Percentiles rank a stretch among this genome's conserved stretches.
Evolutionary conservation across 129 eudicot genomes (phyloP).

Genomic region (Chrysanthemum makinoi): DNA sequence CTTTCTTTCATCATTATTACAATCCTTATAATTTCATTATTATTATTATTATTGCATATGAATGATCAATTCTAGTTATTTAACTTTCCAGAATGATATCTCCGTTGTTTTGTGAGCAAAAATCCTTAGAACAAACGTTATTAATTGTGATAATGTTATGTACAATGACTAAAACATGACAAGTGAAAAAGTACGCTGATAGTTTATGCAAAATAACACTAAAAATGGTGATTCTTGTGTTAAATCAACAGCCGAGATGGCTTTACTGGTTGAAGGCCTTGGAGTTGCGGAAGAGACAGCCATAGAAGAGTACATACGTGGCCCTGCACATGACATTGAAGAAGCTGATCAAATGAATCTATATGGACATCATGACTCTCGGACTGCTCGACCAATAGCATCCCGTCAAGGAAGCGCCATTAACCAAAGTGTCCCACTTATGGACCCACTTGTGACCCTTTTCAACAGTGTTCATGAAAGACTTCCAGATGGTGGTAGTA

Average conservation of each 20-base stretch:
- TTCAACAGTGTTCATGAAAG: conserved; percentile 88
- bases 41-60: not conserved
- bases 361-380: conserved; percentile 65
- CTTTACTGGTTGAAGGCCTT: conserved; percentile 86
- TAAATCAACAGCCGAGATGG: conserved; percentile 71
- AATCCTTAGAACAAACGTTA: too few relatives aligned
- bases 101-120: too few relatives aligned
- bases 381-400: conserved; percentile 71
- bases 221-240: not conserved
- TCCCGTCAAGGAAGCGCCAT: conserved; percentile 69
- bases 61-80: too few relatives aligned
- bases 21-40: not conserved
- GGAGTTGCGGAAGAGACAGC: conserved; percentile 73
- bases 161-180: too few relatives aligned
- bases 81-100: too few relatives aligned
- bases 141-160: too few relatives aligned
- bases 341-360: conserved; percentile 53
- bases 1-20: not conserved
- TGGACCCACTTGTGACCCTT: conserved; percentile 91
- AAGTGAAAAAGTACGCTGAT: too few relatives aligned
- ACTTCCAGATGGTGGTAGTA: conserved; percentile 82
- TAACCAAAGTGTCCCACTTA: conserved; percentile 38
- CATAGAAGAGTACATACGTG: conserved; percentile 70
- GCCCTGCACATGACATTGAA: conserved; percentile 60
- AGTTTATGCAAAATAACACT: too few relatives aligned